Percentiles rank a stretch among this genome's conserved stretches.
phyloP scores from a whole-genome alignment of 2,329 filamentous ascomycete genomes.

The Colletotrichum melonis region DNA sequence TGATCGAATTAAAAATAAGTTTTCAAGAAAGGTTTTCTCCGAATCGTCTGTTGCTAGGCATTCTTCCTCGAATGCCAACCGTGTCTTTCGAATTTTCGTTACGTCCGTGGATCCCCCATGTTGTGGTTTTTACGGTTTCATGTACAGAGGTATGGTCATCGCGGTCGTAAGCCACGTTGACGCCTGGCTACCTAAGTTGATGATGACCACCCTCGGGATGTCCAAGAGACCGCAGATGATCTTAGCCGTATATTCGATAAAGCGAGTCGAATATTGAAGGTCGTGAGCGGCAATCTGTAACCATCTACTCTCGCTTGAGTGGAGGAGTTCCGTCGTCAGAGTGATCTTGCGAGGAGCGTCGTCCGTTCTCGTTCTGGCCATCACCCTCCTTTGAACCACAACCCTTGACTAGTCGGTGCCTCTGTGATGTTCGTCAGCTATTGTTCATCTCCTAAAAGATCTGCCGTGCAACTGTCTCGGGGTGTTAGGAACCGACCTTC shows the following conservation, averaged over 20 bases:
- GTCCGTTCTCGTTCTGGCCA: slow-evolving; percentile 9
- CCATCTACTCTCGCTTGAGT: slow-evolving; percentile 12
- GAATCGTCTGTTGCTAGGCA: background rate
- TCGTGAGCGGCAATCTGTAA: background rate
- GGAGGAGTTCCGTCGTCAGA: slow-evolving; percentile 31
- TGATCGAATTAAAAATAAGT: background rate
- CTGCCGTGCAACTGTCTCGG: too few relatives aligned
- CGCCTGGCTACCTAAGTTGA: background rate
- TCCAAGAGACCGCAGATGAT: background rate
- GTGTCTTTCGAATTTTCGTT: background rate
- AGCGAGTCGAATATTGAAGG: background rate
- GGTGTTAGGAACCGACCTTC: slow-evolving; percentile 74
- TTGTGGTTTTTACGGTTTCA: background rate
- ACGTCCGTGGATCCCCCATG: background rate
- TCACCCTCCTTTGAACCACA: slow-evolving; percentile 54
- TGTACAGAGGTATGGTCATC: background rate
- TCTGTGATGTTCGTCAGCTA: slow-evolving; percentile 50
- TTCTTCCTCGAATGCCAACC: background rate
- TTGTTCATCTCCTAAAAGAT: background rate
- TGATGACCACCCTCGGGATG: background rate
- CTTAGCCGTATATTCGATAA: background rate
- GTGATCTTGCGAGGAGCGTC: slow-evolving; percentile 21
- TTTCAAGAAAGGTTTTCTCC: background rate
- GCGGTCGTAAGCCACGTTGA: background rate
- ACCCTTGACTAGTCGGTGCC: slow-evolving; percentile 73